Base-by-base conservation (phyloP, 2,329 filamentous ascomycete genomes). In the Hysterium pulicare region DNA sequence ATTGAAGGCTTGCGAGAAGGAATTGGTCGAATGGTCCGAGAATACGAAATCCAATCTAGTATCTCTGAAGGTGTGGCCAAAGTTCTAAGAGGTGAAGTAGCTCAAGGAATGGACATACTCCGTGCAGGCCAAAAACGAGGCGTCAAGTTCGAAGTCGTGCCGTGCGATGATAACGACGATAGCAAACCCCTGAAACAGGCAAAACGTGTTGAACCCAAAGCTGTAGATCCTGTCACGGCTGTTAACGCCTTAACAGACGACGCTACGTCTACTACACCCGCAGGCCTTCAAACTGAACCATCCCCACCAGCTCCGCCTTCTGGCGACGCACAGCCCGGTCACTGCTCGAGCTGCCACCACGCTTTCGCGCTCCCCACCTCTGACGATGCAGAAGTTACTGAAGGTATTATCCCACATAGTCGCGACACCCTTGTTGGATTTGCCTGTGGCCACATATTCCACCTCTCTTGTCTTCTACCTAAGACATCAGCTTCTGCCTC, bases 1-100 rank as follows among this genome's bases (percentile, higher is more conserved):
- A 94, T 98, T 10, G 85, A 93, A 54, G 93, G 93, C 0, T 74
- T 98, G 5, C 78, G 90, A 45, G 88, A 95, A 49, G 93, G 91
- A 0, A 77, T 98, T 3, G 85, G 86, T 33, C 86, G 90, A 44
- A 90, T 98, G 73, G 86, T 98, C 62, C 85, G 91, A 55, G 93
- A 98, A 67, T 90, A 96, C 61, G 93, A 97, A 61, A 87, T 98
- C 33, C 93, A 97, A 69, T 83, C 87, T 61, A 93, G 86, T 55
- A 96, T 98, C 61, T 91, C 86, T 50, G 84, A 86, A 33, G 93
- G 93, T 1, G 93, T 94, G 3, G 90, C 93, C 1, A 81, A 82
- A 41, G 90, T 97, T 0, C 73, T 97, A 32, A 77, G 86, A 38
- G 89, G 90, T 44, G 93, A 98, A 67, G 91, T 98, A 1, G 84